Evolutionary conservation across 768 basidiomycete species (phyloP).

Genomic region (Suillus luteus): DNA sequence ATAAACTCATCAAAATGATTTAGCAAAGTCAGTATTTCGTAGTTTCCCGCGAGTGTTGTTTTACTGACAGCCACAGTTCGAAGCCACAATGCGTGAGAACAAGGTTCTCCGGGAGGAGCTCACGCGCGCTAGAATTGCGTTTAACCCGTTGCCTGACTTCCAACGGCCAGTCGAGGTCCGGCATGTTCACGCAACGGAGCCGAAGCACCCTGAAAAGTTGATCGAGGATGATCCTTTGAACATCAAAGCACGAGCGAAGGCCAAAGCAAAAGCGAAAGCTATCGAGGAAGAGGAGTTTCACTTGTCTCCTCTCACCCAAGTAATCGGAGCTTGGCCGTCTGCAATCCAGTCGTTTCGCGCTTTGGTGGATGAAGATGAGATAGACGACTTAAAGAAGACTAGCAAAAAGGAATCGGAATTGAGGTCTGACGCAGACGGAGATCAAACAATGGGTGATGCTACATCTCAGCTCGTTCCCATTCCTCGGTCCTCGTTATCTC

Average conservation of each 20-base stretch:
- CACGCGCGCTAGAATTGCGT: constrained; percentile 23
- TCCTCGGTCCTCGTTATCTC: constrained; percentile 28
- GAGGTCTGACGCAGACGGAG: neutral
- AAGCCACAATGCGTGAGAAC: constrained; percentile 28
- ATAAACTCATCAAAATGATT: constrained; percentile 22
- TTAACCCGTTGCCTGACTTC: constrained; percentile 14
- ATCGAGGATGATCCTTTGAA: constrained; percentile 16
- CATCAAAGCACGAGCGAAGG: constrained; percentile 16
- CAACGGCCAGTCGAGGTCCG: constrained; percentile 26
- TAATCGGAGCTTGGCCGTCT: constrained; percentile 27
- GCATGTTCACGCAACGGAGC: constrained; percentile 24
- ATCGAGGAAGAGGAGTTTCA: constrained; percentile 33
- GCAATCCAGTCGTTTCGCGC: constrained; percentile 32
- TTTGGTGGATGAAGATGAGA: constrained; percentile 32
- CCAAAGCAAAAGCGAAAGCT: constrained; percentile 25
- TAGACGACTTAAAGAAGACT: constrained; percentile 26
- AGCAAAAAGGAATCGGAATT: constrained; percentile 19
- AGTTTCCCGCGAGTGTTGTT: constrained; percentile 25
- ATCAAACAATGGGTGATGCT: constrained; percentile 4
- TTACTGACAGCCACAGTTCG: constrained; percentile 21
- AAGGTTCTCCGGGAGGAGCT: constrained; percentile 32
- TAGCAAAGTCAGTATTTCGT: constrained; percentile 38
- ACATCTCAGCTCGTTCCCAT: constrained; percentile 19
- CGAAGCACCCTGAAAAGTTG: constrained; percentile 21
- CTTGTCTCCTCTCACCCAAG: constrained; percentile 34